Percentiles rank a stretch among this genome's conserved stretches.
These are phyloP conservation scores for Fusarium lyarnte DNA, from an alignment of 2,329 filamentous ascomycete species.

Conservation along the genomic window DNA sequence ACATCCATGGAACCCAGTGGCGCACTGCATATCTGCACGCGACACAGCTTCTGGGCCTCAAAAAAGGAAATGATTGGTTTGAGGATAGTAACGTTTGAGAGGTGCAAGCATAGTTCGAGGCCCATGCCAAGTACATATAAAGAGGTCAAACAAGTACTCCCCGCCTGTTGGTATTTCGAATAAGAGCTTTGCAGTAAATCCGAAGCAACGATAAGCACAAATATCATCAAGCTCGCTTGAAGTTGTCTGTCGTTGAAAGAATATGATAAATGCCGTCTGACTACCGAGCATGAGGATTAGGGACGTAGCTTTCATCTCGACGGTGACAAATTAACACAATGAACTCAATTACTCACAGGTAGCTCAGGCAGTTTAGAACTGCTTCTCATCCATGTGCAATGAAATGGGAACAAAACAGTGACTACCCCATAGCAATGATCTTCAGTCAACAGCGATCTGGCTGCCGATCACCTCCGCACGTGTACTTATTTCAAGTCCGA, in stretches of 20 bases:
- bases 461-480: conserved; percentile 29
- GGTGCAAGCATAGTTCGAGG: conserved; percentile 3
- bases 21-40: conserved; percentile 30
- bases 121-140: background rate
- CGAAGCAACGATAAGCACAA: background rate
- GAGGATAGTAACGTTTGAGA: background rate
- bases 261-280: background rate
- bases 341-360: background rate
- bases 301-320: background rate
- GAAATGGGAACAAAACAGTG: background rate
- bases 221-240: background rate
- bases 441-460: conserved; percentile 12
- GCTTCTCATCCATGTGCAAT: background rate
- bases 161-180: background rate
- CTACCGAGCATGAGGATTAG: background rate
- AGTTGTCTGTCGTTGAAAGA: background rate
- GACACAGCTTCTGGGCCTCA: conserved; percentile 20
- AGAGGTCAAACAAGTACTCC: background rate
- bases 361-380: background rate
- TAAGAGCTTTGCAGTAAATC: background rate
- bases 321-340: background rate
- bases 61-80: conserved; percentile 17
- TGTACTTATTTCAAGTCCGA: background rate
- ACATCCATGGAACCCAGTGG: conserved; percentile 23
- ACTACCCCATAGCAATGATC: conserved; percentile 12